Evolutionary conservation across 768 basidiomycete genomes (phyloP), one percentile per base, ranked within the genome.

Genomic region (Saitozyma podzolica): DNA sequence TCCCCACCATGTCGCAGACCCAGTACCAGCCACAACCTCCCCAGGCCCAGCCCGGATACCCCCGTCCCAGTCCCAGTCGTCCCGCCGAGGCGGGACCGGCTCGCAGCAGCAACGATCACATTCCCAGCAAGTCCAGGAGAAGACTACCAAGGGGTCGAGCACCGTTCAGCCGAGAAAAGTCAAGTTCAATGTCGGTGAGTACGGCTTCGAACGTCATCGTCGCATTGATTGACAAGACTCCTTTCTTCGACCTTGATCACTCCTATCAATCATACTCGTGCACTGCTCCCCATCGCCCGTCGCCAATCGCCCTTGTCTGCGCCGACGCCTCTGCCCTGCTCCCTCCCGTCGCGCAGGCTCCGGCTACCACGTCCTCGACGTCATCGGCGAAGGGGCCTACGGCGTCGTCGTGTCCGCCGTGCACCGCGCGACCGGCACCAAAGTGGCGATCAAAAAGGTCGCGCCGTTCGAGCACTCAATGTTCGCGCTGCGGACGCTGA

Each of bases 401-500:
- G 95, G 95, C 55, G 90, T 95, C 74, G 94, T 97, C 63, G 92
- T 90, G 80, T 62, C 61, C 6, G 94, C 94, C 6, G 82, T 93
- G 3, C 93, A 98, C 77, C 79, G 86, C 64, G 88, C 91, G 3
- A 90, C 89, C 57, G 87, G 88, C 56, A 88, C 91, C 62, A 92
- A 92, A 80, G 95, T 98, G 63, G 94, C 94, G 57, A 93, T 96
- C 84, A 96, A 96, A 84, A 91, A 91, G 82, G 92, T 96, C 81
- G 87, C 89, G 0, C 92, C 92, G 7, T 96, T 95, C 70, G 93
- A 95, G 78, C 92, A 94, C 76, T 88, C 92, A 61, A 92, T 95
- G 90, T 94, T 93, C 82, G 91, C 90, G 75, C 83, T 94, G 57
- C 67, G 77, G 54, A 95, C 92, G n/a, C 82, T 96, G 56, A 85